These are phyloP conservation scores for Phanerodontia chrysosporium DNA, from an alignment of 768 basidiomycete genomes.

Conservation along the genomic window DNA sequence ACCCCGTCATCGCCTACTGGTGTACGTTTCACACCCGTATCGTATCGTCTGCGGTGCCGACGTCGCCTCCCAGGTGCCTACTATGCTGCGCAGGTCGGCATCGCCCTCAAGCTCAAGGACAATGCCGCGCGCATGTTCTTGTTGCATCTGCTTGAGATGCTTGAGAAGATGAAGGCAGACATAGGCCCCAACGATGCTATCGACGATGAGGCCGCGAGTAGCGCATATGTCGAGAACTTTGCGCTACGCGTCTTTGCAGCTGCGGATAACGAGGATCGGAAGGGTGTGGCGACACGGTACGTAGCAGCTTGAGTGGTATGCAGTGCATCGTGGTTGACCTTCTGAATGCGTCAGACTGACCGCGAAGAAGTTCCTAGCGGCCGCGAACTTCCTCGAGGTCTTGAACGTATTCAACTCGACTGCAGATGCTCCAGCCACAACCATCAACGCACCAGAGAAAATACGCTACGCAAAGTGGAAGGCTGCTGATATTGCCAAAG, in stretches of 20 bases:
- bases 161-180: slow-evolving; percentile 78
- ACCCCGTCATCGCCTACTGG: slow-evolving; percentile 93
- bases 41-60: slow-evolving; percentile 4
- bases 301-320: slow-evolving; percentile 13
- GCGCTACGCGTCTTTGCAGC: slow-evolving; percentile 81
- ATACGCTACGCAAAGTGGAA: slow-evolving; percentile 97
- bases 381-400: slow-evolving; percentile 91
- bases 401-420: slow-evolving; percentile 56
- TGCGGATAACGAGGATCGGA: slow-evolving; percentile 91
- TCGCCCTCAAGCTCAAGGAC: slow-evolving; percentile 69
- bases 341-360: slow-evolving; percentile 53
- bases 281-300: slow-evolving; percentile 71
- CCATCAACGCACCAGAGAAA: slow-evolving; percentile 68
- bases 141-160: slow-evolving; percentile 63
- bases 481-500: slow-evolving; percentile 91
- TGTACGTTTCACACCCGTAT: slow-evolving; percentile 50
- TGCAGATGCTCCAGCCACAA: slow-evolving; percentile 24
- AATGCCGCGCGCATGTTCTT: slow-evolving; percentile 62
- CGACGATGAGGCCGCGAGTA: slow-evolving; percentile 74
- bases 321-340: not conserved
- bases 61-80: slow-evolving; percentile 61
- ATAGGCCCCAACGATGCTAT: slow-evolving; percentile 77
- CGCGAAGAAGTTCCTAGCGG: slow-evolving; percentile 92
- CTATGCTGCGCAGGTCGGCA: slow-evolving; percentile 86
- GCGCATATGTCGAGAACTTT: slow-evolving; percentile 94